phyloP scores from a whole-genome alignment of 179 eudicot species.

The Silene coronaria region DNA sequence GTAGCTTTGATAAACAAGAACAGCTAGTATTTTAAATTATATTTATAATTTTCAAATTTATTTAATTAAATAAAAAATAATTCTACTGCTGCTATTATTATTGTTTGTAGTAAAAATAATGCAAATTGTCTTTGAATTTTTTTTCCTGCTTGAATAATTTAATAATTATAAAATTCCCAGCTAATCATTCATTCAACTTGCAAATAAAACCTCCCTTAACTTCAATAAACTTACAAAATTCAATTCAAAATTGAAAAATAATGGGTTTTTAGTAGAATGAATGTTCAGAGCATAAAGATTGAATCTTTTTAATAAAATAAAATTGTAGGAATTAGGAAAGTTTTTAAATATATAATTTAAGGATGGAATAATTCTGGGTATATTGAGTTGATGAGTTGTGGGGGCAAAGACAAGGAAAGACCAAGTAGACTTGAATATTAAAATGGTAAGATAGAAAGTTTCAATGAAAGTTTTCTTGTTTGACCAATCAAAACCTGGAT shows the following conservation, averaged over 20 bases:
- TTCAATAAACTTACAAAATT: not conserved
- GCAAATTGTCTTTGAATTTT: not conserved
- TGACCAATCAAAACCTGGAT: conserved; percentile 3
- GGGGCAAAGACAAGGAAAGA: not conserved
- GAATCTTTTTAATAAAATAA: conserved; percentile 1
- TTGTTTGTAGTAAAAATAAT: not conserved
- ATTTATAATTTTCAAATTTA: not conserved
- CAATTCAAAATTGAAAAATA: not conserved
- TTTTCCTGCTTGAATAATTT: conserved; percentile 9
- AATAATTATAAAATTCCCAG: conserved; percentile 17
- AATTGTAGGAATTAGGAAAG: not conserved
- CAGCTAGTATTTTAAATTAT: conserved; percentile 3
- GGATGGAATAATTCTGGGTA: not conserved
- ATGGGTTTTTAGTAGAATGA: not conserved
- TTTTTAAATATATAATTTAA: too few species aligned
- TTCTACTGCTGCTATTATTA: not conserved
- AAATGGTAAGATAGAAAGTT: not conserved
- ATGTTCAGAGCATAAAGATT: not conserved
- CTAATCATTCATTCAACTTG: conserved; percentile 32
- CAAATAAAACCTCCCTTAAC: not conserved
- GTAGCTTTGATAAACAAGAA: not conserved
- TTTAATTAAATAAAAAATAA: conserved; percentile 1
- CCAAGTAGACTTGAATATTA: not conserved
- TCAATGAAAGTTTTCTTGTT: not conserved
- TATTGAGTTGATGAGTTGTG: not conserved